Conservation (phyloP, 1,139 yeast species). For the Blastobotrys proliferans region DNA sequence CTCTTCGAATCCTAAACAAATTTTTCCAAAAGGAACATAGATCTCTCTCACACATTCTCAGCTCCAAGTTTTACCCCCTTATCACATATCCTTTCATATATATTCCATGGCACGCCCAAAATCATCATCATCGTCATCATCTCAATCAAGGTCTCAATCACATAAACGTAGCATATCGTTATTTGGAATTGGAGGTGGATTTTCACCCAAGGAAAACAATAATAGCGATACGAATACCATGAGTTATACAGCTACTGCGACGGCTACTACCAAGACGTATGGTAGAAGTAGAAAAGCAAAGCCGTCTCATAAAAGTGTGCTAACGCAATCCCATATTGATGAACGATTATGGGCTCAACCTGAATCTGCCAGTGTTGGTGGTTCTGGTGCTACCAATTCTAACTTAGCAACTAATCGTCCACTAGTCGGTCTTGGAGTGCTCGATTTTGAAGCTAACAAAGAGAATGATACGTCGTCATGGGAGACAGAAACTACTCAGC, state of each 20-base stretch:
- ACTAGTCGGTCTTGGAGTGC: slow-evolving; percentile 22
- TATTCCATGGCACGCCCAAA: slow-evolving; percentile 12
- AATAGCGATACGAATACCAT: not conserved
- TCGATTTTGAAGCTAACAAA: slow-evolving; percentile 20
- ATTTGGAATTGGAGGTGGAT: slow-evolving; percentile 14
- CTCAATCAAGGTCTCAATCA: too few relatives aligned
- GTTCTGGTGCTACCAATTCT: not conserved
- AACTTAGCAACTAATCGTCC: slow-evolving; percentile 8
- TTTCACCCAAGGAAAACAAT: slow-evolving; percentile 3
- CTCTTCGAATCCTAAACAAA: too few relatives aligned
- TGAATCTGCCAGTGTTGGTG: slow-evolving; percentile 1
- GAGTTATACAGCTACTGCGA: too few relatives aligned
- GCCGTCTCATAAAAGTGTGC: slow-evolving; percentile 19
- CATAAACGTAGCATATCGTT: slow-evolving; percentile 14
- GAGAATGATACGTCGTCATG: slow-evolving; percentile 19
- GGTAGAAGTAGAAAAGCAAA: slow-evolving; percentile 21
- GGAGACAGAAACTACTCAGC: slow-evolving; percentile 25
- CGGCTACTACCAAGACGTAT: slow-evolving; percentile 19
- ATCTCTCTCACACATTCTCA: too few relatives aligned
- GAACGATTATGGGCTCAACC: slow-evolving; percentile 25
- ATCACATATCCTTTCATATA: too few relatives aligned
- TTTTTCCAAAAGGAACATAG: too few relatives aligned
- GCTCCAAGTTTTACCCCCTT: too few relatives aligned
- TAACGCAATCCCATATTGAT: slow-evolving; percentile 24
- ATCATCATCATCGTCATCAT: too few relatives aligned